These are phyloP conservation scores for Peribolospora baueri DNA, from an alignment of 768 basidiomycete species.

Conservation along the genomic window DNA sequence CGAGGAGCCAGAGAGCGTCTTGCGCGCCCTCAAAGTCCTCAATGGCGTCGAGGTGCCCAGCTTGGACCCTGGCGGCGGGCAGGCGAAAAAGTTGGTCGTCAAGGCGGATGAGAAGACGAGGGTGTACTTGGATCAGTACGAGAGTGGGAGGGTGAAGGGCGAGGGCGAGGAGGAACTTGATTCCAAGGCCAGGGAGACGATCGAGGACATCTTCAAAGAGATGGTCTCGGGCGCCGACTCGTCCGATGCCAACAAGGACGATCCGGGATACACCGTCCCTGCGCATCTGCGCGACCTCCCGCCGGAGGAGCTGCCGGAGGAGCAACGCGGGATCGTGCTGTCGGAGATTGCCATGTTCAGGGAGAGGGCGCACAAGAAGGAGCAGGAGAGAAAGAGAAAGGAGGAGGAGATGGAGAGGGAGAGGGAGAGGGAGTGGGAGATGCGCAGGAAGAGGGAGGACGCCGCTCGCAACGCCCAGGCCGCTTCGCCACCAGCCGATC, in stretches of 20 bases:
- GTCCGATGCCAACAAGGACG: neutral
- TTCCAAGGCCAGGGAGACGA: conserved; percentile 10
- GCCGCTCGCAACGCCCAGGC: neutral
- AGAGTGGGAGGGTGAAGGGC: conserved; percentile 48
- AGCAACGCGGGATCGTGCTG: conserved; percentile 66
- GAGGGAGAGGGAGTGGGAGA: conserved; percentile 11
- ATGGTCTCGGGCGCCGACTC: conserved; percentile 6
- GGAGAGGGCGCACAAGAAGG: conserved; percentile 72
- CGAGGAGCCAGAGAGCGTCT: conserved; percentile 73
- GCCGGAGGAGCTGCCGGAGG: conserved; percentile 88
- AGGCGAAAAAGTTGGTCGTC: conserved; percentile 27
- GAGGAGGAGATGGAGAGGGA: conserved; percentile 21
- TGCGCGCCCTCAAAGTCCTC: conserved; percentile 44
- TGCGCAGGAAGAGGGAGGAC: conserved; percentile 1
- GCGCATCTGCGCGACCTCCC: conserved; percentile 92
- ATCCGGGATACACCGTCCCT: conserved; percentile 31
- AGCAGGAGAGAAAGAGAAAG: conserved; percentile 33
- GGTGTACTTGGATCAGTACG: conserved; percentile 62
- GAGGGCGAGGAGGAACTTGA: conserved; percentile 27
- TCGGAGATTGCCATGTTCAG: conserved; percentile 92
- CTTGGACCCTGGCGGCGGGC: conserved; percentile 19
- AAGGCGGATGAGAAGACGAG: conserved; percentile 94
- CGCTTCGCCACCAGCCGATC: no score
- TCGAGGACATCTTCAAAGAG: conserved; percentile 2
- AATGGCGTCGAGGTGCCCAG: conserved; percentile 41